Base-by-base conservation (phyloP, 2,329 filamentous ascomycete genomes). In the Ceratocystiopsis minuta region DNA sequence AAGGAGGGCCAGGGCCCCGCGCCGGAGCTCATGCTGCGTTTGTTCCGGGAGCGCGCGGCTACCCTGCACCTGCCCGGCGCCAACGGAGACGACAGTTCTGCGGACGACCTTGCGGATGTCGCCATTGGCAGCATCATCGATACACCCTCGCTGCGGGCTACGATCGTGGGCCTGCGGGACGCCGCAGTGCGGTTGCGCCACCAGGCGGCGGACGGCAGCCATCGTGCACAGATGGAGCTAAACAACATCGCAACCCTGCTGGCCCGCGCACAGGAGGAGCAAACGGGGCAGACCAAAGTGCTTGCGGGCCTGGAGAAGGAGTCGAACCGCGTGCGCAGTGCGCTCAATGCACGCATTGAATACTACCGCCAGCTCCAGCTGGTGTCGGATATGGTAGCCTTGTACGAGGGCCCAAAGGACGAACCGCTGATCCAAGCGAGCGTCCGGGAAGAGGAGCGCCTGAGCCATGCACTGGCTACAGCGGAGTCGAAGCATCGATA, bases 331-430 rank as follows among this genome's bases (percentile, higher is more conserved):
- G 90, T 93, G 55, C 79, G 75, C 24, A 66, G 68, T 15, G 75
- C 80, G 0, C 87, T 93, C 75, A 96, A 96, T 52, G 68, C 76
- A 34, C 78, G 90, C 14, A 61, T 95, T 1, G 85, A 90, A 44
- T 96, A 86, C 55, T 96, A 96, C 55, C 76, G 80, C 6, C 86
- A 95, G 53, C 67, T 96, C 12, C 90, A 96, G 54, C 72, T 75
- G 20, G 76, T 96, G n/a, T 95, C 87, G 0, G 88, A 96, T 54
- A 83, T 75, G 16, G 84, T 96, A 0, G 70, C 73, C 6, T 78
- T 80, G 1, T 82, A 81, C 43, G 78, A 85, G 43, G 77, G 79
- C 12, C 52, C 72, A 13, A 64, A 63, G 2, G 62, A 78, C 12
- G 69, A 80, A 36, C 56, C 62, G 12, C 52, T 50, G 7, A 60